Percentiles rank a stretch among this genome's conserved stretches.
Evolutionary conservation across 2,329 filamentous ascomycete genomes (phyloP).

Genomic region (Metarhizium guizhouense): DNA sequence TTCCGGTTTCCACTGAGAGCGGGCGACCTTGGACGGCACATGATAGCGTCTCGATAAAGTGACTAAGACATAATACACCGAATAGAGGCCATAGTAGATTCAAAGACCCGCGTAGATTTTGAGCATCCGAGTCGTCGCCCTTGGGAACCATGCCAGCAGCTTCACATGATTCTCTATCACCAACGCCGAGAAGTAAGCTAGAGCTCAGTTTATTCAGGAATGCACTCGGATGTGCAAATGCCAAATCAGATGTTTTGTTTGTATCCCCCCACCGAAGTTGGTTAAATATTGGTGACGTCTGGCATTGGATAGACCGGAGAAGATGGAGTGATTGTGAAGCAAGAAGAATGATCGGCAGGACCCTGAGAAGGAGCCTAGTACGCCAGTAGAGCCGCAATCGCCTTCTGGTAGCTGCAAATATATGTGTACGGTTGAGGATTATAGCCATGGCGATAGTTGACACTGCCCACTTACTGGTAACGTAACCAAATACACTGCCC

Average conservation of each 20-base stretch:
- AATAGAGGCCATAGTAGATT: slow-evolving; percentile 69
- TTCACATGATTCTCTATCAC: slow-evolving; percentile 65
- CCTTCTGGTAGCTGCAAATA: slow-evolving; percentile 83
- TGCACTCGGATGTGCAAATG: slow-evolving; percentile 61
- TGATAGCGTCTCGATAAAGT: slow-evolving; percentile 81
- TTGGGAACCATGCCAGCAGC: slow-evolving; percentile 63
- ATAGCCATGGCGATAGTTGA: slow-evolving; percentile 80
- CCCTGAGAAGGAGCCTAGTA: slow-evolving; percentile 59
- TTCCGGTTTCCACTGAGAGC: slow-evolving; percentile 77
- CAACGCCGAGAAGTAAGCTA: slow-evolving; percentile 61
- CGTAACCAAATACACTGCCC: slow-evolving; percentile 80
- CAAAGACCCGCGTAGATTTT: slow-evolving; percentile 65
- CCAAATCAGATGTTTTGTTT: slow-evolving; percentile 54
- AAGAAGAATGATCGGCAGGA: slow-evolving; percentile 63
- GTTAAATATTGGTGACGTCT: slow-evolving; percentile 69
- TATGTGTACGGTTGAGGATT: slow-evolving; percentile 81
- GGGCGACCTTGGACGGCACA: slow-evolving; percentile 80
- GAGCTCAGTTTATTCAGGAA: slow-evolving; percentile 67
- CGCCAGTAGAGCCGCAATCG: slow-evolving; percentile 69
- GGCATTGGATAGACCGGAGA: slow-evolving; percentile 82
- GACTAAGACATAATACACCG: slow-evolving; percentile 60
- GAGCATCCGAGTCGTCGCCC: slow-evolving; percentile 34
- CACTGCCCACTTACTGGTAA: slow-evolving; percentile 87
- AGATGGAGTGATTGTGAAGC: slow-evolving; percentile 58
- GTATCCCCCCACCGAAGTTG: slow-evolving; percentile 61